These are phyloP conservation scores for Podospora comata DNA, from an alignment of 495 filamentous ascomycete species.

Conservation along the genomic window DNA sequence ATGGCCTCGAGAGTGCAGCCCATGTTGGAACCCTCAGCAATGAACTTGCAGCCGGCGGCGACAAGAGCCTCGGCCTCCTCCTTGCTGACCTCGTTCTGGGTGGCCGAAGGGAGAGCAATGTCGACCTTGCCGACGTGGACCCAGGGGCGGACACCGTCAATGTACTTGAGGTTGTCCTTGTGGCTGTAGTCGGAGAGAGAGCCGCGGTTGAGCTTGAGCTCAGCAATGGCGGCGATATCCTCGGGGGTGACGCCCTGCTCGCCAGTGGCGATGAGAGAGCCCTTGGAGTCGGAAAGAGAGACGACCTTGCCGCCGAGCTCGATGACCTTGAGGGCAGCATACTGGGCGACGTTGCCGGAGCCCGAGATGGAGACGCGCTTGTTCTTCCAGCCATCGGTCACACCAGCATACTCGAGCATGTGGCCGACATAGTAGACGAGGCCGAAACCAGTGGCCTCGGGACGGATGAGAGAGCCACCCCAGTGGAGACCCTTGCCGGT, in stretches of 20 bases:
- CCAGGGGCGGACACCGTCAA: constrained; percentile 88
- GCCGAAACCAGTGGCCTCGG: constrained; percentile 96
- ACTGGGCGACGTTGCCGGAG: constrained; percentile 97
- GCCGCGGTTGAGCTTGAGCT: constrained; percentile 83
- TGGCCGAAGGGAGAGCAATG: constrained; percentile 86
- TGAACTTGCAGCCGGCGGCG: constrained; percentile 71
- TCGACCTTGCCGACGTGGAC: constrained; percentile 82
- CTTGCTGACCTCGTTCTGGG: constrained; percentile 92
- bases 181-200: constrained; percentile 61
- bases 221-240: constrained; percentile 72
- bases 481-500: constrained; percentile 92
- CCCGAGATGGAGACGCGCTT: constrained; percentile 96
- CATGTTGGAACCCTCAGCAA: constrained; percentile 99
- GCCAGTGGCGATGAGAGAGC: constrained; percentile 67
- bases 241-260: constrained; percentile 68
- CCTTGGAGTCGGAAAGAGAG: constrained; percentile 92
- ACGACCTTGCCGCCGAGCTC: constrained; percentile 92
- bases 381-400: constrained; percentile 73
- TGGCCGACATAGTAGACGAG: constrained; percentile 96
- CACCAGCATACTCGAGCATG: constrained; percentile 90
- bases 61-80: constrained; percentile 85
- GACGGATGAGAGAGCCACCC: constrained; percentile 92
- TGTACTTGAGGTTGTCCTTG: constrained; percentile 74
- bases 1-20: constrained; percentile 96
- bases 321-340: constrained; percentile 93